Evolutionary conservation across 1,139 yeast species (phyloP).

Genomic region (Sporopachydermia cereana): DNA sequence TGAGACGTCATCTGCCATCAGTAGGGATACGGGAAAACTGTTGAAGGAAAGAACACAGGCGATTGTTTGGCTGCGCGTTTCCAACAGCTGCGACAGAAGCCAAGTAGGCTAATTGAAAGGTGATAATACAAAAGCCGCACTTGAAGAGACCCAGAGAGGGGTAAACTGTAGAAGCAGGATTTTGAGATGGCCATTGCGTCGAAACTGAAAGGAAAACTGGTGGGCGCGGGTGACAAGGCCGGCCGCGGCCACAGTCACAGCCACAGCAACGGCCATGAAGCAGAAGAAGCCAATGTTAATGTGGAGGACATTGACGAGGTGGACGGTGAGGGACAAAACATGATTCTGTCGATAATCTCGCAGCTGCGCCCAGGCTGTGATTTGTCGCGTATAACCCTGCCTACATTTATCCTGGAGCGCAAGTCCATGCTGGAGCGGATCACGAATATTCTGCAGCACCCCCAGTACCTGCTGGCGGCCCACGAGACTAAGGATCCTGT

Average conservation of each 20-base stretch:
- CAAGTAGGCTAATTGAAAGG: too few relatives aligned
- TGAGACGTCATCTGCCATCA: too few relatives aligned
- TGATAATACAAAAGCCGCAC: too few relatives aligned
- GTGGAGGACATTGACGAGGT: conserved; percentile 79
- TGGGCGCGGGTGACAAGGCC: background rate
- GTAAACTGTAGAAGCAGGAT: too few relatives aligned
- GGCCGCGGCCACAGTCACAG: too few relatives aligned
- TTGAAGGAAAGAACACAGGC: too few relatives aligned
- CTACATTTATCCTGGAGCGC: conserved; percentile 88
- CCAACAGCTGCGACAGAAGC: too few relatives aligned
- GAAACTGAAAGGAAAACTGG: background rate
- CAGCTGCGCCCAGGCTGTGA: conserved; percentile 92
- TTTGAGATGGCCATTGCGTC: conserved; percentile 2
- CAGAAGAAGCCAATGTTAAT: conserved; percentile 8
- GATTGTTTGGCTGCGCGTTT: too few relatives aligned
- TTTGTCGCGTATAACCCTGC: conserved; percentile 78
- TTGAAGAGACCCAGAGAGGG: too few relatives aligned
- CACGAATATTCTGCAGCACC: conserved; percentile 80
- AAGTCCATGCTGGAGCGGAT: conserved; percentile 94
- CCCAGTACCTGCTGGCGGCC: conserved; percentile 62
- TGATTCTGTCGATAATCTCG: conserved; percentile 73
- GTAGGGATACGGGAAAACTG: too few relatives aligned
- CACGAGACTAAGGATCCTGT: conserved; percentile 45
- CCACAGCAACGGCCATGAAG: background rate
- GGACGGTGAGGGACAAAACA: conserved; percentile 81